These are phyloP conservation scores for Pestalotiopsis sp. DNA, from an alignment of 2,329 filamentous ascomycete species.

Conservation along the genomic window DNA sequence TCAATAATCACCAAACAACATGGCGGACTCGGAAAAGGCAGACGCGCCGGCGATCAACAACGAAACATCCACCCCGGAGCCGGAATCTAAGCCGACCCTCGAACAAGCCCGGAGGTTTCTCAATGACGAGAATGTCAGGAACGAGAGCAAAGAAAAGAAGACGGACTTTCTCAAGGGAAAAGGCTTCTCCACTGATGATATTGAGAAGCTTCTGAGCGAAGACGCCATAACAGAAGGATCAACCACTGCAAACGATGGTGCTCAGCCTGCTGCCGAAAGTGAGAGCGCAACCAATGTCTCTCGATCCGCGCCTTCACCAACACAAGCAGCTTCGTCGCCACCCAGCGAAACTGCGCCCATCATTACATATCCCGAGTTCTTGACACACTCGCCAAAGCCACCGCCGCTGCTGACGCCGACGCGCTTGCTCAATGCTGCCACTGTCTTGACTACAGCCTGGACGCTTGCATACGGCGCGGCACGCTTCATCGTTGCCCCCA, in stretches of 20 bases:
- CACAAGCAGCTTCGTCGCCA: background rate
- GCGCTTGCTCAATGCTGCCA: slow-evolving; percentile 60
- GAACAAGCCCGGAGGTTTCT: slow-evolving; percentile 78
- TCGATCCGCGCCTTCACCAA: background rate
- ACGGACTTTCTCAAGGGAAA: slow-evolving; percentile 76
- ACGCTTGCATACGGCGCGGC: slow-evolving; percentile 70
- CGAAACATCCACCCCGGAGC: slow-evolving; percentile 1
- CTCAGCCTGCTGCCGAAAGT: background rate
- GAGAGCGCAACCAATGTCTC: background rate
- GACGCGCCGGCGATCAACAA: background rate
- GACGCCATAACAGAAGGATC: slow-evolving; percentile 14
- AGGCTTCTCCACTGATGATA: slow-evolving; percentile 67
- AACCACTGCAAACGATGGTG: background rate
- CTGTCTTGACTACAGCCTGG: slow-evolving; percentile 59
- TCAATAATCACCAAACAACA: background rate
- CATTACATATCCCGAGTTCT: slow-evolving; percentile 72
- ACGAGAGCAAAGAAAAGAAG: slow-evolving; percentile 73
- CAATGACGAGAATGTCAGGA: slow-evolving; percentile 70
- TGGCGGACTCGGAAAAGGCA: slow-evolving; percentile 1
- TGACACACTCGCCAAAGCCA: slow-evolving; percentile 56
- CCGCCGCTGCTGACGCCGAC: slow-evolving; percentile 64
- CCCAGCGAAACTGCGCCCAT: slow-evolving; percentile 56
- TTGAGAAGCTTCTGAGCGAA: slow-evolving; percentile 62
- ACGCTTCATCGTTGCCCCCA: slow-evolving; percentile 67
- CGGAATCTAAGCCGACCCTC: slow-evolving; percentile 35